Evolutionary conservation across 2,329 filamentous ascomycete species (phyloP).

Genomic region (Xylaria polymorpha): DNA sequence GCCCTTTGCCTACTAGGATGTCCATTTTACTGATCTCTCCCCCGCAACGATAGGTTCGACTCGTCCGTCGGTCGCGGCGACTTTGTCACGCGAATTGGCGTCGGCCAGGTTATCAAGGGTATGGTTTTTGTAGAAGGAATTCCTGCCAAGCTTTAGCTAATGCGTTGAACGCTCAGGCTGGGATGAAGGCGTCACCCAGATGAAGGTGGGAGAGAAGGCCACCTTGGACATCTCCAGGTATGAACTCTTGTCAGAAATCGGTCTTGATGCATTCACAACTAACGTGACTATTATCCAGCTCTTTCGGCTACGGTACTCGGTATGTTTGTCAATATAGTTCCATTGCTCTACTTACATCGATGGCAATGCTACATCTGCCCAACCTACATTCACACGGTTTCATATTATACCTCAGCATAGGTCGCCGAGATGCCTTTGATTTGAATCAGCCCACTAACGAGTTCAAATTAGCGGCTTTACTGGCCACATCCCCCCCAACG

Average conservation of each 20-base stretch:
- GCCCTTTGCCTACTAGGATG: neutral
- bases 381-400: neutral
- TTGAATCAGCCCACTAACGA: constrained; percentile 18
- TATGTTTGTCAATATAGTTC: constrained; percentile 39
- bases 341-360: neutral
- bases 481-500: constrained; percentile 46
- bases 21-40: constrained; percentile 12
- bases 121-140: constrained; percentile 40
- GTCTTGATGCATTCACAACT: constrained; percentile 22
- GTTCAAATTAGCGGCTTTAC: constrained; percentile 37
- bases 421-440: neutral
- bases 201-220: constrained; percentile 92
- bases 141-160: constrained; percentile 15
- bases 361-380: neutral
- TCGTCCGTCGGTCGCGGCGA: constrained; percentile 81
- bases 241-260: constrained; percentile 21
- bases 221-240: constrained; percentile 84
- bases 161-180: constrained; percentile 65
- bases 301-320: constrained; percentile 51
- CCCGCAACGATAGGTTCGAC: constrained; percentile 77
- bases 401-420: constrained; percentile 1
- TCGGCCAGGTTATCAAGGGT: constrained; percentile 89
- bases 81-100: constrained; percentile 82
- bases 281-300: constrained; percentile 41
- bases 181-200: constrained; percentile 86